Conservation (phyloP, 176 grass and related monocot species). For the Lolium multiflorum region DNA sequence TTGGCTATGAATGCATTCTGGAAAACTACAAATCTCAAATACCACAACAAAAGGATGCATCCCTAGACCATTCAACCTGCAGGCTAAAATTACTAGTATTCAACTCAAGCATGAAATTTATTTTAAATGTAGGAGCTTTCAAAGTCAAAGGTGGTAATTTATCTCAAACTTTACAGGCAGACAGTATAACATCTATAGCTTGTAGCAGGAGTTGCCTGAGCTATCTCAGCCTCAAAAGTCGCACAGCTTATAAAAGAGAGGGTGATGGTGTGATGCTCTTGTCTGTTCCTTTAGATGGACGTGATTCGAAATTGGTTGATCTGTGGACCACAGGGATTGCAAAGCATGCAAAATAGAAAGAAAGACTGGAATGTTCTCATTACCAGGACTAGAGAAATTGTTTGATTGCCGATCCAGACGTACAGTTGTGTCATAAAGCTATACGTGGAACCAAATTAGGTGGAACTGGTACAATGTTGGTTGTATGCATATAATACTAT, state of each 20-base stretch:
- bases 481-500: not conserved
- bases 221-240: not conserved
- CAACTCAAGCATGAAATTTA: not conserved
- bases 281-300: not conserved
- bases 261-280: not conserved
- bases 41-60: not conserved
- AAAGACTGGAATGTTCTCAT: not conserved
- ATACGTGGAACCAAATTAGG: not conserved
- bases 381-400: not conserved
- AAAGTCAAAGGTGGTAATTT: slow-evolving; percentile 6
- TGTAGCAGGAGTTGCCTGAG: not conserved
- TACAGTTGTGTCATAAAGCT: not conserved
- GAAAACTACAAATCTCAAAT: not conserved
- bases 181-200: not conserved
- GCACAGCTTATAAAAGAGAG: not conserved
- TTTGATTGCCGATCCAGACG: not conserved
- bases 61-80: slow-evolving; percentile 21
- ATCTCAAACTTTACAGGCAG: not conserved
- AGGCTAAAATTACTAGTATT: slow-evolving; percentile 1
- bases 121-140: slow-evolving; percentile 5
- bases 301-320: not conserved
- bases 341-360: not conserved
- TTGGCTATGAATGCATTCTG: not conserved
- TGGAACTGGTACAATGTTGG: not conserved
- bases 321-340: not conserved